phyloP scores from a whole-genome alignment of 495 filamentous ascomycete species.

The Penicillium crystallinum region DNA sequence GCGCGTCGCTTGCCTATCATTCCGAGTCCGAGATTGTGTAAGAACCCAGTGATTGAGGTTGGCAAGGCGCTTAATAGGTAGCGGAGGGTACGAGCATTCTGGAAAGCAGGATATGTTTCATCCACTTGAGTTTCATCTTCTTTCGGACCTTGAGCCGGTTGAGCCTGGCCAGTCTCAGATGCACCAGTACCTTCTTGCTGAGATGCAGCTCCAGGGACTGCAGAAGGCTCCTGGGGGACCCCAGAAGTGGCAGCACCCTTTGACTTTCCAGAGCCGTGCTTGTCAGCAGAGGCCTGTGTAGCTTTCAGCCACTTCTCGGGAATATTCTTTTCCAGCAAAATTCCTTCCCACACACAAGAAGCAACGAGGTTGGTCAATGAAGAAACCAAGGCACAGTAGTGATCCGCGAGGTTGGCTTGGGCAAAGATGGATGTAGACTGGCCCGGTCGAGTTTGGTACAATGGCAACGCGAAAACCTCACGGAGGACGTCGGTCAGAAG shows the following conservation, averaged over 20 bases:
- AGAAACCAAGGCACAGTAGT: conserved; percentile 62
- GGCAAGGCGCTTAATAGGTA: conserved; percentile 72
- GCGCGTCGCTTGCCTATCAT: conserved; percentile 65
- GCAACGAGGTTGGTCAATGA: conserved; percentile 71
- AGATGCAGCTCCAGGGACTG: conserved; percentile 10
- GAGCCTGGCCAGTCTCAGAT: conserved; percentile 17
- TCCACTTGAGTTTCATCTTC: conserved; percentile 35
- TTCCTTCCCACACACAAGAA: conserved; percentile 78
- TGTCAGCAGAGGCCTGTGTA: conserved; percentile 48
- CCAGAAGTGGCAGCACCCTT: conserved; percentile 32
- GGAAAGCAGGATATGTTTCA: conserved; percentile 54
- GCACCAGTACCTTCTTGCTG: conserved; percentile 17
- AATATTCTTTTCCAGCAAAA: conserved; percentile 60
- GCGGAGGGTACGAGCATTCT: conserved; percentile 72
- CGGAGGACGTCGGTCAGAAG: conserved; percentile 66
- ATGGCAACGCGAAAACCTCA: conserved; percentile 61
- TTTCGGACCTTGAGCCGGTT: conserved; percentile 32
- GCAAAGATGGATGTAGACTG: conserved; percentile 53
- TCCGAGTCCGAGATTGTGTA: conserved; percentile 73
- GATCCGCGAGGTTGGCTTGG: conserved; percentile 74
- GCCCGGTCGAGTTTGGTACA: conserved; percentile 55
- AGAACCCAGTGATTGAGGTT: conserved; percentile 66
- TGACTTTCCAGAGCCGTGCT: conserved; percentile 40
- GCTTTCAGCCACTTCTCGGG: conserved; percentile 63
- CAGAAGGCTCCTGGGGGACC: conserved; percentile 10